Base-by-base conservation (phyloP, 305 asterid genomes). In the Ilex paraguariensis region DNA sequence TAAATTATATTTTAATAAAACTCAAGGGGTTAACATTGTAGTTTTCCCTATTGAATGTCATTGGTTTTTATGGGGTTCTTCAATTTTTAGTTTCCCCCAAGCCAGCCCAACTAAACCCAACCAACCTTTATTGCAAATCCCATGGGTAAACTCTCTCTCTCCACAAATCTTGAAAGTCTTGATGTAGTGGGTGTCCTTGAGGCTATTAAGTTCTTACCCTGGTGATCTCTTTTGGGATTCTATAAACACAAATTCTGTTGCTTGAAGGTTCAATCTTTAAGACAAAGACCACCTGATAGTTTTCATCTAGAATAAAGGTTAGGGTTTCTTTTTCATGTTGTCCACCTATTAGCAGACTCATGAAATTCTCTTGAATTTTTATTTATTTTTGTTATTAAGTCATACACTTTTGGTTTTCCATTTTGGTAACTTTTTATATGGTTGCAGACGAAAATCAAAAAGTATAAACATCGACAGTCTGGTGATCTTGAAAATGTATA, bases 401-500 rank as follows among this genome's bases (percentile, higher is more conserved):
- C n/a, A 68, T 62, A 71, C 65, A 55, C 36, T 55, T 59, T 3
- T 45, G 21, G 42, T 36, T 36, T 36, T 36, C 42, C 42, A 36
- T 8, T 8, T 4, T 46, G 4, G 13, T 46, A 46, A 10, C 61
- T 54, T 62, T 40, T 68, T 44, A 31, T 64, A 62, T 75, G 79
- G 69, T 13, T 67, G 56, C 56, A 71, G 65, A 56, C 59, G 70
- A 30, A 32, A 42, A 58, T 56, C 54, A 32, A 21, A 70, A 74
- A 55, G 71, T 31, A 69, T 46, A 46, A 42, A 42, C 48, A 42
- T 42, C 56, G 3, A 16, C 17, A 66, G 31, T 46, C 53, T 61
- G 61, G 13, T 69, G 66, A 60, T 53, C 65, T 57, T 66, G 54
- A 75, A 61, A 59, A 86, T 88, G 95, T 86, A 80, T 67, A 84